These are phyloP conservation scores for Aureobasidium pullulans DNA, from an alignment of 2,329 filamentous ascomycete species.

Conservation along the genomic window DNA sequence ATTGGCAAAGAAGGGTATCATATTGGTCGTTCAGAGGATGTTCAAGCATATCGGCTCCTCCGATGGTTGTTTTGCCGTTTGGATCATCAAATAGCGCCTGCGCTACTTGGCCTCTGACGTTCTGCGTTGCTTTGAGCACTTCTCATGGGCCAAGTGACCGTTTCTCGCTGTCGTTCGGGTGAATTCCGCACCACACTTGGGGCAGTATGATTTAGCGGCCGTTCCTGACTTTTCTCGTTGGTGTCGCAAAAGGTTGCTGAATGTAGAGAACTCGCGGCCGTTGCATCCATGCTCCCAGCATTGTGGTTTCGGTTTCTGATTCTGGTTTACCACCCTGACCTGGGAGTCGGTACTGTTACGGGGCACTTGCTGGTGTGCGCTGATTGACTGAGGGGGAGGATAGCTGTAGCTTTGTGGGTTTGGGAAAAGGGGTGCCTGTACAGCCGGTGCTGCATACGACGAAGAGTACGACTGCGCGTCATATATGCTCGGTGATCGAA, in stretches of 20 bases:
- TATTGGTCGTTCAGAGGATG: neutral
- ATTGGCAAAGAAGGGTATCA: conserved; percentile 15
- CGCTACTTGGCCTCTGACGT: conserved; percentile 31
- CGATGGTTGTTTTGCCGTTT: neutral
- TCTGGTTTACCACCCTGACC: conserved; percentile 29
- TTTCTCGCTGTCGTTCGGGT: conserved; percentile 84
- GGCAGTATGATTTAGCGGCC: conserved; percentile 79
- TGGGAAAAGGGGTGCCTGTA: conserved; percentile 2
- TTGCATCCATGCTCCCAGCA: conserved; percentile 98
- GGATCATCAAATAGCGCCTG: conserved; percentile 11
- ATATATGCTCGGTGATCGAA: conserved; percentile 12
- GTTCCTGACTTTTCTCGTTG: conserved; percentile 92
- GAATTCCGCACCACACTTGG: conserved; percentile 87
- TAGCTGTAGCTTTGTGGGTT: conserved; percentile 13
- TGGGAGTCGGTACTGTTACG: conserved; percentile 20
- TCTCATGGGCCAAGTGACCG: conserved; percentile 78
- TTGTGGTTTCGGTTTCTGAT: conserved; percentile 68
- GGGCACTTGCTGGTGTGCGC: neutral
- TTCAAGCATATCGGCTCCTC: neutral
- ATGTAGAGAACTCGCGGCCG: conserved; percentile 89
- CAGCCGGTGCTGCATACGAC: neutral
- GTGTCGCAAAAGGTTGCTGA: conserved; percentile 87
- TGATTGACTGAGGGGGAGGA: conserved; percentile 9
- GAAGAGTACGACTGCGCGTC: conserved; percentile 3
- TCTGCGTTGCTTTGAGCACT: conserved; percentile 69